Evolutionary conservation across 2,329 filamentous ascomycete species (phyloP), one percentile per base, ranked within the genome.

Genomic region (Ophiognomonia clavigignenti-juglandacearum): DNA sequence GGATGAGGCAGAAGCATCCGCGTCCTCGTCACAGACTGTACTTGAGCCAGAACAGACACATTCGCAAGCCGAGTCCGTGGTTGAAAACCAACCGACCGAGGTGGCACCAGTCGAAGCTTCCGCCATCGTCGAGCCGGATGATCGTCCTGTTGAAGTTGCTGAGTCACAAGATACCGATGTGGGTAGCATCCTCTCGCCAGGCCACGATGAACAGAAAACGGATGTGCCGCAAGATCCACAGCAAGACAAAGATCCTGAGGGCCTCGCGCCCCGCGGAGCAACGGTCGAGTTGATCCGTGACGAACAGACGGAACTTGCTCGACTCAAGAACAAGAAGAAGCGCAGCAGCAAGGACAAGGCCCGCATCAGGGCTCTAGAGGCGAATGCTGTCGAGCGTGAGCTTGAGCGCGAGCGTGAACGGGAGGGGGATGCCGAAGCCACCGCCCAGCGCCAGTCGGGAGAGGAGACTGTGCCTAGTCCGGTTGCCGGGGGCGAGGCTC

Each of bases 331-430:
- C 23, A 52, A 46, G 39, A 52, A 37, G 18, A 52, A 49, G n/a
- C 46, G 23, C 13, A 46, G 26, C 29, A 52, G 45, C 31, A 52
- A 49, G 16, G 50, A 49, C 31, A 52, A 52, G 34, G 19, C 20
- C 24, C 50, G 46, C 20, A 43, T 52, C 19, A 52, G 36, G 16
- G 14, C 22, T 8, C 19, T 52, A 39, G 34, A 42, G 22, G 36
- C 46, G 3, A 52, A 46, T 16, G 36, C 42, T 19, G 38, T 39
- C 29, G 45, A 34, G 39, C 46, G 46, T 19, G 50, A 39, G 20
- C 50, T n/a, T n/a, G n/a, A n/a, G n/a, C n/a, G n/a, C n/a, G n/a
- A n/a, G n/a, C n/a, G n/a, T n/a, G n/a, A n/a, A n/a, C n/a, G n/a
- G n/a, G n/a, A n/a, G n/a, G n/a, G 41, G 14, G 50, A 49, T 31